phyloP scores from a whole-genome alignment of 345 rosid genomes.

The thale cress (Arabidopsis thaliana) region TAIR10.1 NC_003076.8:12914501-12915000 shows the following conservation, averaged over 20 bases:
- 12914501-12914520: constrained; percentile 5
- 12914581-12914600: not conserved
- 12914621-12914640: constrained; percentile 13
- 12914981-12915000: too few relatives aligned
- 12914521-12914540: not conserved
- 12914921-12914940: too few relatives aligned
- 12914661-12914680: not conserved
- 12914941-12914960: too few relatives aligned
- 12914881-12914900: too few relatives aligned
- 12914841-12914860: not conserved
- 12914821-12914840: not conserved
- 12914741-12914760: not conserved
- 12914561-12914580: not conserved
- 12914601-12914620: not conserved
- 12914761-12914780: not conserved
- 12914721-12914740: not conserved
- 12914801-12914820: too few relatives aligned
- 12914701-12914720: not conserved
- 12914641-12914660: constrained; percentile 6
- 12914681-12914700: not conserved
- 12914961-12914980: too few relatives aligned
- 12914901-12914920: too few relatives aligned
- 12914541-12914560: not conserved
- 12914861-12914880: not conserved
- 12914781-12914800: constrained; percentile 22